Conservation (phyloP, 805 yeast genomes). For the Suhomyces tanzawaensis region DNA sequence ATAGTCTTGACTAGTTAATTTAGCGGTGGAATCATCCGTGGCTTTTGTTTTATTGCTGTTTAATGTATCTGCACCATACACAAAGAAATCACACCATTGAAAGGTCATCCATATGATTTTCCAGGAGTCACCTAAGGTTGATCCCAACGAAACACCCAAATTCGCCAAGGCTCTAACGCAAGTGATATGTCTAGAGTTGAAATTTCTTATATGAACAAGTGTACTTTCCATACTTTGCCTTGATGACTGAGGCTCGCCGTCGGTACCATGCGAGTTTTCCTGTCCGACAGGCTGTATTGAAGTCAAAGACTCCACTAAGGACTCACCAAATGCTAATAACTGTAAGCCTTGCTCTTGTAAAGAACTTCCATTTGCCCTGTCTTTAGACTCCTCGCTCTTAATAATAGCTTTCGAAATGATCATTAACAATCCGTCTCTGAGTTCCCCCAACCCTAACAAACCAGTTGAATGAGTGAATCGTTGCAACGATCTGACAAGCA, state of each 20-base stretch:
- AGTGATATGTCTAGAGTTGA: slow-evolving; percentile 67
- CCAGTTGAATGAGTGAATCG: slow-evolving; percentile 83
- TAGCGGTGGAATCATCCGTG: slow-evolving; percentile 24
- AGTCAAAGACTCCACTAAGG: slow-evolving; percentile 51
- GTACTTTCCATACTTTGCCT: slow-evolving; percentile 20
- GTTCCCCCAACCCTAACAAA: slow-evolving; percentile 51
- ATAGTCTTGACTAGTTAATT: slow-evolving; percentile 45
- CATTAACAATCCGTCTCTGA: slow-evolving; percentile 51
- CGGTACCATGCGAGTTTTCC: not conserved
- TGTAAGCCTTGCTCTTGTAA: slow-evolving; percentile 30
- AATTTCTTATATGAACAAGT: slow-evolving; percentile 11
- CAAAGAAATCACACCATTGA: slow-evolving; percentile 74
- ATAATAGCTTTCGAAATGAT: slow-evolving; percentile 28
- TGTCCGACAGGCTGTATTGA: not conserved
- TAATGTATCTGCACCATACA: slow-evolving; percentile 53
- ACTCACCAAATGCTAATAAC: slow-evolving; percentile 46
- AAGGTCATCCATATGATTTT: slow-evolving; percentile 52
- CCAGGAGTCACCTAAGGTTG: slow-evolving; percentile 71
- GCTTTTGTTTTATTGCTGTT: slow-evolving; percentile 30
- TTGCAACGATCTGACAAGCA: slow-evolving; percentile 70
- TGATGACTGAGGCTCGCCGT: not conserved
- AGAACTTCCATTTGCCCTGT: slow-evolving; percentile 1
- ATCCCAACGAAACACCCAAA: slow-evolving; percentile 78
- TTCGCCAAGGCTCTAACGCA: slow-evolving; percentile 78
- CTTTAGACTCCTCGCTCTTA: slow-evolving; percentile 9